Evolutionary conservation across 2,329 filamentous ascomycete genomes (phyloP).

Genomic region (Hymenoscyphus scutula): DNA sequence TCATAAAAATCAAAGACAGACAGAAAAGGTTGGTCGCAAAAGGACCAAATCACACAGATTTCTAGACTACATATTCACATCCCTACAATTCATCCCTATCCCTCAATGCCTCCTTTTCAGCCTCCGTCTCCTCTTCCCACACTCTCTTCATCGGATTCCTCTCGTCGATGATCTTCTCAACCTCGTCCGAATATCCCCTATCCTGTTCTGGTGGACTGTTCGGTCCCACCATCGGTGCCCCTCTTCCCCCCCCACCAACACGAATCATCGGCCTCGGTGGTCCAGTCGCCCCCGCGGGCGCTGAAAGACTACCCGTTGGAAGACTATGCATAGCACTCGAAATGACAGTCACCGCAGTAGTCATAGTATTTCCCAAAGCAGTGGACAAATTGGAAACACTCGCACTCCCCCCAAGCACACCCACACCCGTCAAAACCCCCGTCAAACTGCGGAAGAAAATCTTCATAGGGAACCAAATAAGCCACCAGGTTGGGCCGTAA

Average conservation of each 20-base stretch:
- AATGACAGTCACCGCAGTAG: constrained; percentile 8
- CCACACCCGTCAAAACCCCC: constrained; percentile 53
- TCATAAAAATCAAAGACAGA: too few relatives aligned
- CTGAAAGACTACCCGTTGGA: constrained; percentile 22
- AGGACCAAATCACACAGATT: too few relatives aligned
- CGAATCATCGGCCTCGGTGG: constrained; percentile 36
- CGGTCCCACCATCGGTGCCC: constrained; percentile 23
- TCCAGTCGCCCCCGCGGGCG: constrained; percentile 14
- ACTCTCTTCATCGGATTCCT: constrained; percentile 61
- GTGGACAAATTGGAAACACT: constrained; percentile 3
- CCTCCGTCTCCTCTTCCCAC: constrained; percentile 52
- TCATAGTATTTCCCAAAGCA: constrained; percentile 23
- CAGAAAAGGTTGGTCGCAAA: neutral
- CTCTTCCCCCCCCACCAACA: constrained; percentile 42
- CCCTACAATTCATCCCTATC: constrained; percentile 35
- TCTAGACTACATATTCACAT: too few relatives aligned
- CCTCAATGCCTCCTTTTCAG: constrained; percentile 30
- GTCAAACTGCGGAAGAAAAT: constrained; percentile 59
- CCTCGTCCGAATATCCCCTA: constrained; percentile 47
- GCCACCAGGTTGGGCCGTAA: constrained; percentile 88
- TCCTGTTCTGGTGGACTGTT: constrained; percentile 14
- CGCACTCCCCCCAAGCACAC: constrained; percentile 33
- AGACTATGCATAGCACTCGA: constrained; percentile 23
- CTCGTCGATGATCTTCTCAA: constrained; percentile 53
- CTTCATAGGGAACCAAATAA: constrained; percentile 79